Evolutionary conservation across 805 yeast genomes (phyloP).

Genomic region (Yarrowia divulgata): DNA sequence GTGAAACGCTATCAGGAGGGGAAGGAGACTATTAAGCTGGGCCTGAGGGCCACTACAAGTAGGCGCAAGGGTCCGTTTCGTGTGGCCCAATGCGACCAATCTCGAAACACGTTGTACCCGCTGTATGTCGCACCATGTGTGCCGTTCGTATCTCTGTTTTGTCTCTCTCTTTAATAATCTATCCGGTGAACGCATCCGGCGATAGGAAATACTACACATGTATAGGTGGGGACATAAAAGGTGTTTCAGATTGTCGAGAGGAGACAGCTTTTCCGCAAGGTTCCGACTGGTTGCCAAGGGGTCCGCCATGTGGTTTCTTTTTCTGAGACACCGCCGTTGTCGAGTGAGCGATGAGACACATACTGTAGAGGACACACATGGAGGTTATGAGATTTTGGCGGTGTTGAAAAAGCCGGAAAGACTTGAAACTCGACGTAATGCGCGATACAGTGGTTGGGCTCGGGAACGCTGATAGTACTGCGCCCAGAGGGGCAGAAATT

Average conservation of each 20-base stretch:
- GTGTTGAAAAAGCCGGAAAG: no score
- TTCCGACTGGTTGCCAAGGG: conserved; percentile 18
- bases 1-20: background rate
- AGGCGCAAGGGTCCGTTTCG: background rate
- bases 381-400: background rate
- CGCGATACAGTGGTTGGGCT: no score
- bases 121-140: background rate
- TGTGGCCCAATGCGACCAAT: background rate
- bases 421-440: no score
- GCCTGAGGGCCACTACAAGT: no score
- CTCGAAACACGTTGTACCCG: background rate
- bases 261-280: conserved; percentile 1
- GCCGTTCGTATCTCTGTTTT: background rate
- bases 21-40: background rate
- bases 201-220: background rate
- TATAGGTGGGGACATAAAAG: background rate
- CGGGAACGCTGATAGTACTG: no score
- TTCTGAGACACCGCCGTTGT: conserved; percentile 23
- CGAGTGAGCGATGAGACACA: conserved; percentile 16
- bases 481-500: background rate
- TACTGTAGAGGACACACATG: no score
- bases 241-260: conserved; percentile 11
- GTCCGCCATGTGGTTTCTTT: background rate
- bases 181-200: conserved; percentile 8
- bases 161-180: background rate